Percentiles rank a stretch among this genome's conserved stretches.
phyloP scores from a whole-genome alignment of 2,329 filamentous ascomycete genomes.

The Laburnicola sp. region DNA sequence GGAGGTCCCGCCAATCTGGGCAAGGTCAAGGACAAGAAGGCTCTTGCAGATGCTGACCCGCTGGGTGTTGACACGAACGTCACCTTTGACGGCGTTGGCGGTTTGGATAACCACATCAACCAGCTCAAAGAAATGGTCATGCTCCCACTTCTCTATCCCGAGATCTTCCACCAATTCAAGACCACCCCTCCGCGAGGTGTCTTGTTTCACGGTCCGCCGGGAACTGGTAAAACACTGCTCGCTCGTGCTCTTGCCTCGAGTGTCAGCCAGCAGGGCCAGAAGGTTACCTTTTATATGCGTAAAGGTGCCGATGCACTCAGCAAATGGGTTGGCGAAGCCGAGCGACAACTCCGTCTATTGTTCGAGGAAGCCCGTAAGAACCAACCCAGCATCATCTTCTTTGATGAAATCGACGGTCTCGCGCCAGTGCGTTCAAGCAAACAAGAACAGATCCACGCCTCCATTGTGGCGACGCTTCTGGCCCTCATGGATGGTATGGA shows the following conservation, averaged over 20 bases:
- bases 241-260: constrained; percentile 90
- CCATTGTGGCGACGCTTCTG: constrained; percentile 66
- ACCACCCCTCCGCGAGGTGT: constrained; percentile 94
- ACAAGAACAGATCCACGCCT: constrained; percentile 97
- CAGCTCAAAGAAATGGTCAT: constrained; percentile 99
- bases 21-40: constrained; percentile 90
- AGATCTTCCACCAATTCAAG: constrained; percentile 87
- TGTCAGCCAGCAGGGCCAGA: constrained; percentile 83
- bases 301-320: constrained; percentile 97
- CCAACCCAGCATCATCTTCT: constrained; percentile 98
- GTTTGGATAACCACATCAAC: constrained; percentile 89
- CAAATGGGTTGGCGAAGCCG: constrained; percentile 98
- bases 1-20: constrained; percentile 81
- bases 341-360: constrained; percentile 87
- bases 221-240: constrained; percentile 96
- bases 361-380: constrained; percentile 96
- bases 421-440: constrained; percentile 96
- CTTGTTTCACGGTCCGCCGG: constrained; percentile 93
- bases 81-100: constrained; percentile 92
- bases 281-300: constrained; percentile 99
- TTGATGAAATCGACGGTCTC: constrained; percentile 96
- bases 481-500: constrained; percentile 57
- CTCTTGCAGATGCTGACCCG: constrained; percentile 89
- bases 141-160: constrained; percentile 88
- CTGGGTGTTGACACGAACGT: constrained; percentile 90